Evolutionary conservation across 495 filamentous ascomycete genomes (phyloP), one percentile per base, ranked within the genome.

Genomic region (Aspergillus saccharolyticus): DNA sequence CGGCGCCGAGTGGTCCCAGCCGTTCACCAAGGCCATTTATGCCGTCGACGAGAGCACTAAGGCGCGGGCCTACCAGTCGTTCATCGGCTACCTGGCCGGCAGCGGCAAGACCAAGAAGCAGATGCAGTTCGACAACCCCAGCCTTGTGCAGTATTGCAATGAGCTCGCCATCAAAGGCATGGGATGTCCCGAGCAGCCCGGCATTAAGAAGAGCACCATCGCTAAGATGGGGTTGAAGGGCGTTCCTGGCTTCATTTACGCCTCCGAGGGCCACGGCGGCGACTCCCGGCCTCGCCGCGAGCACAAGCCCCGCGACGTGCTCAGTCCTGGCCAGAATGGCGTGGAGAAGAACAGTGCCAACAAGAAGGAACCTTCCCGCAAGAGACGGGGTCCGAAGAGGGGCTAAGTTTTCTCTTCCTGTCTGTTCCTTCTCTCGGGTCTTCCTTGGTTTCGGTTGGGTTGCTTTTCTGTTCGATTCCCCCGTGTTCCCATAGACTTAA

Each of bases 51-150:
- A 80, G 44, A 62, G 64, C 16, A 68, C 68, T 0, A 83, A 83
- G 64, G 66, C 72, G 28, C 81, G 81, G 22, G 82, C 81, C 17
- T 85, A 85, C 62, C 75, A 75, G 12, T 80, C 81, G 10, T 85
- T 70, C 61, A 70, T 85, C 28, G 77, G 77, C 3, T 80, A 78
- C 65, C 71, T 80, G 45, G 75, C 74, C 56, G 73, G 73, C 45
- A 73, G 70, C 0, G 68, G 63, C 49, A 5, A 12, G 4, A 71
- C 72, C 43, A 20, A 73, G 43, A 74, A 69, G 43, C 72, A 65
- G 49, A 62, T 80, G 33, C 66, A 67, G 52, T 57, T 79, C 16
- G 66, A 74, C 42, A 68, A 73, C 56, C 50, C 74, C 20, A 71
- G 66, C 3, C 71, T 80, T 19, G 77, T 80, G 1, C 64, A 69